Evolutionary conservation across 2,329 filamentous ascomycete species (phyloP).

Genomic region (Colletotrichum sidae): DNA sequence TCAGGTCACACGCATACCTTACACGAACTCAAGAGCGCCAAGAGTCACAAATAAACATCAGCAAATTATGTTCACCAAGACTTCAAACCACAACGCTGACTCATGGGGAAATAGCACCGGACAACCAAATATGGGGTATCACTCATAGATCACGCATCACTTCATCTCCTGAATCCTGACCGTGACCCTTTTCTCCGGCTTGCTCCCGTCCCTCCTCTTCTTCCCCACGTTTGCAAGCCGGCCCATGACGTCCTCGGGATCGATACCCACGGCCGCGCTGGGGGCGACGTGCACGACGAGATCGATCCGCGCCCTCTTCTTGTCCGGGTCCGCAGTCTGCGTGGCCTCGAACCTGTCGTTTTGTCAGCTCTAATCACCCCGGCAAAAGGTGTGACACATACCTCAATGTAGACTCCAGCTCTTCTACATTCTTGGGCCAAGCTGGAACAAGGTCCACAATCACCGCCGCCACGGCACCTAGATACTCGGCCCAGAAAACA

Average conservation of each 20-base stretch:
- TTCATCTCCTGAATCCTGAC: slow-evolving; percentile 33
- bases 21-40: too few relatives aligned
- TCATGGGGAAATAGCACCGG: neutral
- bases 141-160: slow-evolving; percentile 14
- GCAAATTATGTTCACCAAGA: too few relatives aligned
- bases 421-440: slow-evolving; percentile 50
- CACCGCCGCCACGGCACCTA: slow-evolving; percentile 60
- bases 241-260: slow-evolving; percentile 46
- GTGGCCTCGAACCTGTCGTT: slow-evolving; percentile 39
- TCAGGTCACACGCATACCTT: too few relatives aligned
- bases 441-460: slow-evolving; percentile 56
- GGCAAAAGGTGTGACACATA: slow-evolving; percentile 44
- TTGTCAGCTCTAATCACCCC: neutral
- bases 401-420: slow-evolving; percentile 53
- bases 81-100: too few relatives aligned
- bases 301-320: slow-evolving; percentile 48
- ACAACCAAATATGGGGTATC: slow-evolving; percentile 5
- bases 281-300: slow-evolving; percentile 50
- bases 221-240: slow-evolving; percentile 32
- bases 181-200: slow-evolving; percentile 37
- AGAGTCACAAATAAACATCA: too few relatives aligned
- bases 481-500: slow-evolving; percentile 65
- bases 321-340: slow-evolving; percentile 43
- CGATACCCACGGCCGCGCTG: slow-evolving; percentile 44
- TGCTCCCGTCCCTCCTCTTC: slow-evolving; percentile 36